These are phyloP conservation scores for Sparassis latifolia DNA, from an alignment of 1,284 basidiomycete genomes.

Conservation along the genomic window DNA sequence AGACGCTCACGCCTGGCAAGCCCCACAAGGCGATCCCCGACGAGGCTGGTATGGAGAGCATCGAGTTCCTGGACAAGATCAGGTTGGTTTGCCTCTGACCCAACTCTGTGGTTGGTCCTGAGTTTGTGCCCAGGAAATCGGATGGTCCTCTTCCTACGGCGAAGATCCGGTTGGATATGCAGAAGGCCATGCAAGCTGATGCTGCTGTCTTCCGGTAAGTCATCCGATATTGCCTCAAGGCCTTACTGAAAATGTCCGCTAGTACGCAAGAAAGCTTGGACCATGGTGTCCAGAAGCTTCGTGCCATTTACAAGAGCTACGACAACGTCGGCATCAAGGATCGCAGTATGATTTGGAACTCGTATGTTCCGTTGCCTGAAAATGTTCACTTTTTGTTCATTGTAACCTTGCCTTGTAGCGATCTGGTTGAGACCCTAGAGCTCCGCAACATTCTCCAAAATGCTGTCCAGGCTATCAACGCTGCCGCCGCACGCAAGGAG, in stretches of 20 bases:
- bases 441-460: slow-evolving; percentile 94
- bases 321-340: slow-evolving; percentile 94
- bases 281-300: slow-evolving; percentile 83
- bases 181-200: slow-evolving; percentile 97
- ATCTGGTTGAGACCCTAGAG: slow-evolving; percentile 95
- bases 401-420: slow-evolving; percentile 38
- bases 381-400: not conserved
- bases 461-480: slow-evolving; percentile 93
- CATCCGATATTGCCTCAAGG: not conserved
- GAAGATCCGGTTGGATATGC: slow-evolving; percentile 92
- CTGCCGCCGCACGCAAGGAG: slow-evolving; percentile 94
- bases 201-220: slow-evolving; percentile 83
- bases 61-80: slow-evolving; percentile 90
- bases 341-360: slow-evolving; percentile 99
- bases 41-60: slow-evolving; percentile 81
- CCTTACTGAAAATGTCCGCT: slow-evolving; percentile 11
- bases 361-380: slow-evolving; percentile 43
- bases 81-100: slow-evolving; percentile 33
- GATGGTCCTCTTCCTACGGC: slow-evolving; percentile 84
- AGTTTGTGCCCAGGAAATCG: slow-evolving; percentile 45
- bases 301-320: slow-evolving; percentile 82
- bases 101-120: too few relatives aligned
- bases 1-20: slow-evolving; percentile 85
- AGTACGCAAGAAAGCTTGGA: slow-evolving; percentile 90
- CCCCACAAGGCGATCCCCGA: slow-evolving; percentile 88